Evolutionary conservation across 305 asterid genomes (phyloP).

Genomic region (Fraxinus paxiana): DNA sequence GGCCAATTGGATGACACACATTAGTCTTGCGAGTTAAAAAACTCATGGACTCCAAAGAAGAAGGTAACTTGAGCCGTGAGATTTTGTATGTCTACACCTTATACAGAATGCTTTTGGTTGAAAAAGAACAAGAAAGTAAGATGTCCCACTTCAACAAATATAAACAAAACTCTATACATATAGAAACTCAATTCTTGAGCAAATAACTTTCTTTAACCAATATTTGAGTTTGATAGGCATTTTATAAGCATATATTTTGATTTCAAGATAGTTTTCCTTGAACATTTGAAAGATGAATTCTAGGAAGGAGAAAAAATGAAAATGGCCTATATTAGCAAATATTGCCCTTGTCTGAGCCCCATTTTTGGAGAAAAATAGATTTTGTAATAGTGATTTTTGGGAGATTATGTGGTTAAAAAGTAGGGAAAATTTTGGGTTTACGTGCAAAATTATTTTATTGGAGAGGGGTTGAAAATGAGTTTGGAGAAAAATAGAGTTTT

Average conservation of each 20-base stretch:
- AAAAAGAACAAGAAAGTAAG: neutral
- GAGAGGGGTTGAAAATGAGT: neutral
- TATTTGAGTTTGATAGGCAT: neutral
- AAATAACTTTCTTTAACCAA: neutral
- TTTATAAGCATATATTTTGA: neutral
- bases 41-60: neutral
- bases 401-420: neutral
- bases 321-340: neutral
- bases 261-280: neutral
- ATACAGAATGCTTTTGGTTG: neutral
- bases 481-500: neutral
- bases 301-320: neutral
- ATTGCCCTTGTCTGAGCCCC: neutral
- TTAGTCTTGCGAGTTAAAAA: neutral
- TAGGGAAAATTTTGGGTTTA: neutral
- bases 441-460: neutral
- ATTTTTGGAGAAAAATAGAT: neutral
- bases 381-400: neutral
- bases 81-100: neutral
- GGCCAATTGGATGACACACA: neutral
- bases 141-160: conserved; percentile 7
- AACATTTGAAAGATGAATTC: neutral
- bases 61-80: neutral
- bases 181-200: neutral
- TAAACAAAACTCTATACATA: neutral